Evolutionary conservation across 2,329 filamentous ascomycete species (phyloP), one percentile per base, ranked within the genome.

Genomic region (Diaporthe nobilis): DNA sequence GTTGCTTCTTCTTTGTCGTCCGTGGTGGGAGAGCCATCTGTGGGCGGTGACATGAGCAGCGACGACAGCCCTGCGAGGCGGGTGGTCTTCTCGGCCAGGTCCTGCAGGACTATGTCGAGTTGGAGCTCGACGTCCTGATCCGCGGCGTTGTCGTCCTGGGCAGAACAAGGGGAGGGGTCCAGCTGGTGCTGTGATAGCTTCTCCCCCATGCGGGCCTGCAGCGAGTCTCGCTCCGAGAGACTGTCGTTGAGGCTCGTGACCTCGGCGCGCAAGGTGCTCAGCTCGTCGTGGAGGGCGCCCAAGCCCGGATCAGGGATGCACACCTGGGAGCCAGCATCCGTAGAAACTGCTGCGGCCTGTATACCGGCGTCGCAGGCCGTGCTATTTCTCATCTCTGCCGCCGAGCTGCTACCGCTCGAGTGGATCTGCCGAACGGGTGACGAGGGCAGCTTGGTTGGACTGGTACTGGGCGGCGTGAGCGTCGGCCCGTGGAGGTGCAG

Each of bases 81-180:
- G 15, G 49, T 60, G 7, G 70, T 75, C 63, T 75, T 77, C 20
- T 75, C 76, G 17, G 49, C 57, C 15, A 75, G 70, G 39, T 75
- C 74, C 73, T 77, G 76, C 34, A 75, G 55, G 49, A 75, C 57
- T 5, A 77, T 77, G 34, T 77, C 76, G 17, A 73, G 72, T 25
- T 77, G 76, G 15, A 77, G 70, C 12, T 71, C 68, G 15, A 75
- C 34, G 25, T 77, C 76, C 3, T 61, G 55, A 25, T 73, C 75
- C 25, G 28, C 47, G 25, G 25, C 61, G 31, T 17, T 31, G 34
- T 61, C n/a, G 31, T 37, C 58, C 17, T 51, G 44, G 5, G 47
- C 55, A 0, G 53, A 22, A 25, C 31, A 5, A 15, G 57, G 3
- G 20, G 57, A 7, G 4, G n/a, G 13, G 17, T 31, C 6, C 22